A percentile compares a stretch with the other conserved stretches of the same genome.
phyloP scores from a whole-genome alignment of 2,329 filamentous ascomycete species.

The Davidsoniella australis region DNA sequence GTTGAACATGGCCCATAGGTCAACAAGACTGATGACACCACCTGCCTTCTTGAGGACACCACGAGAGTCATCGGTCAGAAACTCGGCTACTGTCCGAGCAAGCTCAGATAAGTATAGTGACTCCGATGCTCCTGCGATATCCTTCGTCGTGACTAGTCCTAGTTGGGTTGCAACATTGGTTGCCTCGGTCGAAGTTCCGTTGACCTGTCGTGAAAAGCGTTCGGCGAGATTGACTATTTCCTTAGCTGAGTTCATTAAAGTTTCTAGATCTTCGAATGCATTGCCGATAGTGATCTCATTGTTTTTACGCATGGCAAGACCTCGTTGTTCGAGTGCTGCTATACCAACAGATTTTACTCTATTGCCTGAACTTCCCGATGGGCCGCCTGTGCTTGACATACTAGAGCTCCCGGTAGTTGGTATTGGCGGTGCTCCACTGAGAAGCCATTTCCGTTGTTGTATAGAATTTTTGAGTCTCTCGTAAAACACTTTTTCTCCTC shows the following conservation, averaged over 20 bases:
- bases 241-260: slow-evolving; percentile 92
- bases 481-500: slow-evolving; percentile 78
- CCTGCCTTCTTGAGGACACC: slow-evolving; percentile 65
- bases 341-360: slow-evolving; percentile 59
- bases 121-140: slow-evolving; percentile 73
- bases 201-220: slow-evolving; percentile 56
- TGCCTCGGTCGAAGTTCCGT: slow-evolving; percentile 52
- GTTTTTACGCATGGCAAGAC: slow-evolving; percentile 71
- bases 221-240: slow-evolving; percentile 90
- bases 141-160: slow-evolving; percentile 83
- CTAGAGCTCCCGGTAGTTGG: slow-evolving; percentile 38
- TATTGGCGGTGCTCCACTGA: slow-evolving; percentile 75
- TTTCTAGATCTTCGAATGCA: slow-evolving; percentile 90
- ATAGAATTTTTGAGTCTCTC: slow-evolving; percentile 77
- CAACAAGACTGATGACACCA: slow-evolving; percentile 76
- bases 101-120: slow-evolving; percentile 80
- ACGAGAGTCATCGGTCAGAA: slow-evolving; percentile 67
- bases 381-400: background rate
- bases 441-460: slow-evolving; percentile 87
- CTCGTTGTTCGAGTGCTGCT: slow-evolving; percentile 75
- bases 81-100: slow-evolving; percentile 71
- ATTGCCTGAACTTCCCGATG: background rate
- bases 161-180: slow-evolving; percentile 47
- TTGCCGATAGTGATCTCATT: slow-evolving; percentile 85
- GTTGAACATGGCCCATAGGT: slow-evolving; percentile 92